Evolutionary conservation across 164 flowering plant species (phyloP).

Genomic region (Vitis amurensis): DNA sequence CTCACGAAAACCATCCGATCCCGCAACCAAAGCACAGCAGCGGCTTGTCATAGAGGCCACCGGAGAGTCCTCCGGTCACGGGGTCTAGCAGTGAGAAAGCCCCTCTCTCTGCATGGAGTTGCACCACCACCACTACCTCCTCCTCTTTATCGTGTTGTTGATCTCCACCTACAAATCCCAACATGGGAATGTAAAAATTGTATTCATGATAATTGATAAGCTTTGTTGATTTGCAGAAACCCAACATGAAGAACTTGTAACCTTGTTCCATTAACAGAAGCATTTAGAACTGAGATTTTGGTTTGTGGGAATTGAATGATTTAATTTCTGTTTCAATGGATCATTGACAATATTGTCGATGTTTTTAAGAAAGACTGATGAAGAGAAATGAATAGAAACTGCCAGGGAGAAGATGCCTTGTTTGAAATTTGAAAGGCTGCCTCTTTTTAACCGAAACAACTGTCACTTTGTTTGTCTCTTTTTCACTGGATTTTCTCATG

Average conservation of each 20-base stretch:
- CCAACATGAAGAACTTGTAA: neutral
- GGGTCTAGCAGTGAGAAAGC: constrained; percentile 7
- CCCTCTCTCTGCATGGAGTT: constrained; percentile 3
- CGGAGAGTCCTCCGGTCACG: neutral
- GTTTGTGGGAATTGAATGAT: no score
- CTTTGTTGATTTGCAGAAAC: neutral
- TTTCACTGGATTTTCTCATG: no score
- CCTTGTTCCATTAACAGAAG: constrained; percentile 1
- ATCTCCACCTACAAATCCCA: neutral
- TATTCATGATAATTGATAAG: no score
- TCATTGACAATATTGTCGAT: no score
- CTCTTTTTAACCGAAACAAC: constrained; percentile 14
- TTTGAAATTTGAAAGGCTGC: constrained; percentile 5
- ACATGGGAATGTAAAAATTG: no score
- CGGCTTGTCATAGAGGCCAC: constrained; percentile 25
- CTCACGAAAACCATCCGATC: constrained; percentile 39
- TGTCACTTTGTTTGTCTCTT: neutral
- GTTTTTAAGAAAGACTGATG: no score
- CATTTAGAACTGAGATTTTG: no score
- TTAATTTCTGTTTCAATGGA: no score
- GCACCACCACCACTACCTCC: constrained; percentile 1
- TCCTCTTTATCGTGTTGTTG: neutral
- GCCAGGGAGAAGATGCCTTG: neutral
- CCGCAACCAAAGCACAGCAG: constrained; percentile 37
- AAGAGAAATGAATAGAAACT: neutral